Conservation (phyloP, 768 basidiomycete genomes). For the Coprinellus aureogranulatus region DNA sequence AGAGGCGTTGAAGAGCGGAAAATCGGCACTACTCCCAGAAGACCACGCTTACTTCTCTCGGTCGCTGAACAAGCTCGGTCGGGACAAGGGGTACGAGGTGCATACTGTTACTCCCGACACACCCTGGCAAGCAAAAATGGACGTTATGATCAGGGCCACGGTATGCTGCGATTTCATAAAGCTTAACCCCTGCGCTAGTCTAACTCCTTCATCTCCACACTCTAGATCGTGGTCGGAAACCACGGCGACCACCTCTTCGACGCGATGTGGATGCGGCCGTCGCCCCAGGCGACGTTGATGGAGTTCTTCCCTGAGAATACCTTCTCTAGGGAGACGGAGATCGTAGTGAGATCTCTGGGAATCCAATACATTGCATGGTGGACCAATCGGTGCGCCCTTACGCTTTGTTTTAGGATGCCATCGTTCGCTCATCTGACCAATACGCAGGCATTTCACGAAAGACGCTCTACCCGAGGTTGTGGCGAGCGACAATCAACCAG, state of each 20-base stretch:
- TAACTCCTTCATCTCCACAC: conserved; percentile 1
- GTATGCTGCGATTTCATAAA: conserved; percentile 37
- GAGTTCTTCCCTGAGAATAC: conserved; percentile 73
- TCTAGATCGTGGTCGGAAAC: conserved; percentile 59
- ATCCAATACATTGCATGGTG: conserved; percentile 63
- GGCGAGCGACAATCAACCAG: conserved; percentile 21
- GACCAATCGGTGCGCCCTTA: conserved; percentile 33
- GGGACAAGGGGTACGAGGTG: conserved; percentile 53
- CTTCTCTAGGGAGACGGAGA: conserved; percentile 62
- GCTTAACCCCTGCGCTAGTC: background rate
- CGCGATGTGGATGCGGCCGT: conserved; percentile 65
- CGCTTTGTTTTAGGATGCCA: background rate
- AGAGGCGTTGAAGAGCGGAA: conserved; percentile 42
- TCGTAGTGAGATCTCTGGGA: conserved; percentile 51
- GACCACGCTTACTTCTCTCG: conserved; percentile 63
- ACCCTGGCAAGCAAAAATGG: conserved; percentile 62
- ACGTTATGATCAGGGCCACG: conserved; percentile 64
- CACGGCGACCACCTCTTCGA: conserved; percentile 65
- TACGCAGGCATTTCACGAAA: conserved; percentile 33
- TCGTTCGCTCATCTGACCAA: background rate
- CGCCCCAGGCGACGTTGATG: conserved; percentile 60
- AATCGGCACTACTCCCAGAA: conserved; percentile 37
- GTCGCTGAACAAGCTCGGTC: conserved; percentile 53
- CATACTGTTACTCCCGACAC: conserved; percentile 51
- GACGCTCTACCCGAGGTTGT: conserved; percentile 33